phyloP scores from a whole-genome alignment of 73 alveolate species.

The Paraurostyla sp. region DNA sequence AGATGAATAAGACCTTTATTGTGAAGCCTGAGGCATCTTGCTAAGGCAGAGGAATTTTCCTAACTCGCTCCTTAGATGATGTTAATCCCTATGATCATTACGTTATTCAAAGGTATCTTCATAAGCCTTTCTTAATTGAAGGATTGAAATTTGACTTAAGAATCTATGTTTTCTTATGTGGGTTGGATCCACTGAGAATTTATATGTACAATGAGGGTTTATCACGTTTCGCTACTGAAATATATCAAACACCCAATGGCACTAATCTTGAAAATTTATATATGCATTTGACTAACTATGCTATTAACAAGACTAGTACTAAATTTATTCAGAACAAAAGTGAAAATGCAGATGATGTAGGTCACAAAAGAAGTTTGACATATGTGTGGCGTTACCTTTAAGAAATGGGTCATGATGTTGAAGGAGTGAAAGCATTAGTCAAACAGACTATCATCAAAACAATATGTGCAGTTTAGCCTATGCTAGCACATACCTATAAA shows the following conservation, averaged over 20 bases:
- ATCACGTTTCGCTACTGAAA: constrained; percentile 68
- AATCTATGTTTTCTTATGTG: constrained; percentile 61
- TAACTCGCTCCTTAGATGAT: constrained; percentile 61
- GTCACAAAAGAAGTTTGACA: constrained; percentile 67
- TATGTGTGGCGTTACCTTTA: constrained; percentile 59
- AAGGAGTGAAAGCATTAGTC: constrained; percentile 60
- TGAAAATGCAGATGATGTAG: constrained; percentile 64
- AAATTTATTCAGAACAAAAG: constrained; percentile 53
- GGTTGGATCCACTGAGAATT: constrained; percentile 60
- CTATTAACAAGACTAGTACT: constrained; percentile 59
- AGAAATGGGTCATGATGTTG: constrained; percentile 80
- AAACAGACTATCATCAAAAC: constrained; percentile 74
- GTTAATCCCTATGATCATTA: constrained; percentile 64
- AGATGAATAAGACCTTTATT: constrained; percentile 59
- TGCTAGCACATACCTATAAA: constrained; percentile 55
- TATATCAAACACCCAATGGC: constrained; percentile 16
- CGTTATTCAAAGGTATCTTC: constrained; percentile 46
- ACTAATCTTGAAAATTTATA: constrained; percentile 52
- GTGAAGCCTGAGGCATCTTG: constrained; percentile 75
- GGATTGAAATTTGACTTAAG: constrained; percentile 63
- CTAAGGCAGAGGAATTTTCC: constrained; percentile 72
- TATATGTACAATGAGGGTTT: constrained; percentile 64
- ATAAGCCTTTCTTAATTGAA: constrained; percentile 53
- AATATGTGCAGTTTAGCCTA: constrained; percentile 65
- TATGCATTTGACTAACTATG: constrained; percentile 72